These are phyloP conservation scores for Arthrobotrys megalospora DNA, from an alignment of 2,329 filamentous ascomycete species.

Conservation along the genomic window DNA sequence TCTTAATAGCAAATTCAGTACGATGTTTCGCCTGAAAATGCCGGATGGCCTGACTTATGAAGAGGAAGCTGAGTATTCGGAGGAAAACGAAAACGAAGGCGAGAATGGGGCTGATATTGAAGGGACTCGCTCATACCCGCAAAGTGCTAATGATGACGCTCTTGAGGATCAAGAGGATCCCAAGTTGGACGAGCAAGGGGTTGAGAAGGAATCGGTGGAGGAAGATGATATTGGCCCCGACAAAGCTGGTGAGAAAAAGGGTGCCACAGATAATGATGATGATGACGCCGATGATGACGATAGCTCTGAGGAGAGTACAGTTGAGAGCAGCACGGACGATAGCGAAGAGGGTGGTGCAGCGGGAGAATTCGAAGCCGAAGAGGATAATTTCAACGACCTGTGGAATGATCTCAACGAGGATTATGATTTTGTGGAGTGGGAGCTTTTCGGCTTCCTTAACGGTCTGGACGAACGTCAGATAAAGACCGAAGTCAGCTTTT, in stretches of 20 bases:
- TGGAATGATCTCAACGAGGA: background rate
- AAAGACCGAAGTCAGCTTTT: slow-evolving; percentile 5
- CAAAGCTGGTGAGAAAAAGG: no score
- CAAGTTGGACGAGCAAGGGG: no score
- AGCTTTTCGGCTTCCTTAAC: background rate
- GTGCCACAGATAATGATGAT: background rate
- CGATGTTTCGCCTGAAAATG: background rate
- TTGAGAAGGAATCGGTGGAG: background rate
- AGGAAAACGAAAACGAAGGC: background rate
- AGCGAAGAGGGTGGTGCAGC: background rate
- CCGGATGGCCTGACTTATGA: background rate
- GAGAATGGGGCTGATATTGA: background rate
- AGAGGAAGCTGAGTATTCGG: background rate
- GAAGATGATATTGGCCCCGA: background rate
- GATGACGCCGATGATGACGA: background rate
- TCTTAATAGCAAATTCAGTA: slow-evolving; percentile 1
- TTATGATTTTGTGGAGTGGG: background rate
- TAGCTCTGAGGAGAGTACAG: background rate
- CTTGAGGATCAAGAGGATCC: background rate
- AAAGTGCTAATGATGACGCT: background rate
- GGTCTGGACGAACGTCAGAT: background rate
- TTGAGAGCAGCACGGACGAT: slow-evolving; percentile 11
- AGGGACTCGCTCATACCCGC: background rate
- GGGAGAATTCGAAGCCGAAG: no score
- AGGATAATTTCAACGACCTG: background rate